phyloP scores from a whole-genome alignment of 148 eudicot genomes.

The Amaranthus palmeri region DNA sequence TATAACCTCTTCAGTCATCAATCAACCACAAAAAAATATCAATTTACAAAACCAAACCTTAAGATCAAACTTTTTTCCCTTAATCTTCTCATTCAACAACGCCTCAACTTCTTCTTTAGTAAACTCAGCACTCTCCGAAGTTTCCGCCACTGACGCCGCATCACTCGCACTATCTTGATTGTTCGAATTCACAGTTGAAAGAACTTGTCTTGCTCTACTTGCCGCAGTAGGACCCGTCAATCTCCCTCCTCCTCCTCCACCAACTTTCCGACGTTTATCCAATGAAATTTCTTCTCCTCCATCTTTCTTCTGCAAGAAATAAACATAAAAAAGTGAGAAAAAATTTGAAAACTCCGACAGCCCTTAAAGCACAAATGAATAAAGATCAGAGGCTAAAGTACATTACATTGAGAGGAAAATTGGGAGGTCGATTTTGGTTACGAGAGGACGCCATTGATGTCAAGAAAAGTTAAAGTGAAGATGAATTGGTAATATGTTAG shows the following conservation, averaged over 20 bases:
- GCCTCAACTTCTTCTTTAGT: slow-evolving; percentile 65
- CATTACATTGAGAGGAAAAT: slow-evolving; percentile 37
- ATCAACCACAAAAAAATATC: background rate
- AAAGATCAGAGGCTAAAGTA: slow-evolving; percentile 1
- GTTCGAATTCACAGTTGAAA: slow-evolving; percentile 32
- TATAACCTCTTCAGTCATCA: background rate
- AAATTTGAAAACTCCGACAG: background rate
- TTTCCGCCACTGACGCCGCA: slow-evolving; percentile 25
- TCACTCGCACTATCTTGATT: slow-evolving; percentile 30
- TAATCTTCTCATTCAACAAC: slow-evolving; percentile 63
- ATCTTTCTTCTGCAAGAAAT: slow-evolving; percentile 37
- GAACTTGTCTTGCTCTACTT: slow-evolving; percentile 40
- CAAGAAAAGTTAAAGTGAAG: background rate
- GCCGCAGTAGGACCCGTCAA: slow-evolving; percentile 34
- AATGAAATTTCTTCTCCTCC: slow-evolving; percentile 29
- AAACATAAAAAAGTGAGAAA: background rate
- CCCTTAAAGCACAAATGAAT: background rate
- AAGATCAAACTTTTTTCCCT: slow-evolving; percentile 53
- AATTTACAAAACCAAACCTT: slow-evolving; percentile 33
- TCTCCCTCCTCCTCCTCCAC: slow-evolving; percentile 33
- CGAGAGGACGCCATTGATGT: slow-evolving; percentile 34
- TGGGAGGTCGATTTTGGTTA: slow-evolving; percentile 48
- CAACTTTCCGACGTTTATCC: slow-evolving; percentile 55
- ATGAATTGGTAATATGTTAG: background rate
- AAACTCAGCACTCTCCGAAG: slow-evolving; percentile 44